phyloP scores from a whole-genome alignment of 23 red algal genomes.

The Chondrus crispus region DNA sequence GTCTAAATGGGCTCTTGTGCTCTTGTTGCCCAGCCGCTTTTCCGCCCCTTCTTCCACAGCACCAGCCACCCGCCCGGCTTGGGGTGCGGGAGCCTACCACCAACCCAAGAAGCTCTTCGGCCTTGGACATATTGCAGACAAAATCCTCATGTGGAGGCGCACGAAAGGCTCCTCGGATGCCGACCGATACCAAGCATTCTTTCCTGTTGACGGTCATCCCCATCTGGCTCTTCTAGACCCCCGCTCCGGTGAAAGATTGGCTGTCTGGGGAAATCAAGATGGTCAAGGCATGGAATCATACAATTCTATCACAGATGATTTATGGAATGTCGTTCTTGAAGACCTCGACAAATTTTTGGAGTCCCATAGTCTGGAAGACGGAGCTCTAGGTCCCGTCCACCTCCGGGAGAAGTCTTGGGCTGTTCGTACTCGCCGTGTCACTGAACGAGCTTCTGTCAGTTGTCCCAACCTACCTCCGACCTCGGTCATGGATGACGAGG shows the following conservation, averaged over 20 bases:
- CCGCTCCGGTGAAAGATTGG: slow-evolving; percentile 57
- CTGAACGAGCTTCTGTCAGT: too few species aligned
- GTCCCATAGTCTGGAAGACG: slow-evolving; percentile 21
- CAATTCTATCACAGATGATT: neutral
- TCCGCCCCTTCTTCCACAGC: neutral
- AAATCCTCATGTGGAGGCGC: slow-evolving; percentile 36
- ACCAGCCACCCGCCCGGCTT: neutral
- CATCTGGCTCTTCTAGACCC: slow-evolving; percentile 67
- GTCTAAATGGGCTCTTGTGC: slow-evolving; percentile 22
- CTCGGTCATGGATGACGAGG: slow-evolving; percentile 52
- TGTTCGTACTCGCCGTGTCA: slow-evolving; percentile 33
- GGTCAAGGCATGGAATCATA: slow-evolving; percentile 11
- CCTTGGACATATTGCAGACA: neutral
- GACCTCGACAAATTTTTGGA: neutral
- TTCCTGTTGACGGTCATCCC: slow-evolving; percentile 38
- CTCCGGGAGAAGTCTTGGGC: slow-evolving; percentile 32
- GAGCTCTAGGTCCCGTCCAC: slow-evolving; percentile 26
- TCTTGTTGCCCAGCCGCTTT: neutral
- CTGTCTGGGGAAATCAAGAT: slow-evolving; percentile 63
- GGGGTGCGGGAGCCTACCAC: slow-evolving; percentile 7
- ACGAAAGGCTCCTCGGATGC: slow-evolving; percentile 27
- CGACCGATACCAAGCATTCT: slow-evolving; percentile 44
- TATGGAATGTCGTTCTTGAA: slow-evolving; percentile 24
- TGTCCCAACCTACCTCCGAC: neutral
- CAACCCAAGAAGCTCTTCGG: neutral